These are phyloP conservation scores for Exophiala dermatitidis DNA, from an alignment of 2,329 filamentous ascomycete species.

Conservation along the genomic window DNA sequence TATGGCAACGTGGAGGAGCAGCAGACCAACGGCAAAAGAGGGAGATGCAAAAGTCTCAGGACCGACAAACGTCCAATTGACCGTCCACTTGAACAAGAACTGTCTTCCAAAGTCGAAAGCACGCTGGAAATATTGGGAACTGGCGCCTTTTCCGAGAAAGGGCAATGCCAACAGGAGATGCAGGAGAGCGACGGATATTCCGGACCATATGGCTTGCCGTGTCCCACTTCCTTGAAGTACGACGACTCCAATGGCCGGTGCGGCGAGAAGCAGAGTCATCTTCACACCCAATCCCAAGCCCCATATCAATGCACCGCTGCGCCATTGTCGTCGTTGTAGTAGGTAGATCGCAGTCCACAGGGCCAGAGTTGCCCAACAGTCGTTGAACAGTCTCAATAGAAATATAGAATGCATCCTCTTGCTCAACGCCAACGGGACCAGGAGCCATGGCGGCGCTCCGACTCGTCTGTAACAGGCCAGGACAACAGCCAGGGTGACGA, in stretches of 20 bases:
- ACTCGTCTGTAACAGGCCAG: conserved; percentile 64
- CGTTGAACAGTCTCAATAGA: conserved; percentile 88
- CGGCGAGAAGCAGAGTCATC: conserved; percentile 79
- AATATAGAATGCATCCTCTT: conserved; percentile 94
- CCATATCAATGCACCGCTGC: conserved; percentile 63
- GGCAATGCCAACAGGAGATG: conserved; percentile 51
- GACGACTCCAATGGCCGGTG: conserved; percentile 72
- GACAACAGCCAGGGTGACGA: conserved; percentile 66
- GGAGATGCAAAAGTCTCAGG: conserved; percentile 70
- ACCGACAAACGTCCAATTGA: conserved; percentile 95
- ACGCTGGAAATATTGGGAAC: conserved; percentile 63
- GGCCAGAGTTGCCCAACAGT: conserved; percentile 78
- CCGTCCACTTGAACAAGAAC: conserved; percentile 97
- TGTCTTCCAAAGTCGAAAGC: conserved; percentile 87
- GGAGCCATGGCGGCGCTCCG: conserved; percentile 67
- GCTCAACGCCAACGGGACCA: conserved; percentile 76
- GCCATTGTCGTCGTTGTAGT: conserved; percentile 69
- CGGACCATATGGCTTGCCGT: conserved; percentile 57
- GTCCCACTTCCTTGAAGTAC: conserved; percentile 68
- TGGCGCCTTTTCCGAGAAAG: conserved; percentile 10
- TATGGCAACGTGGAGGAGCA: conserved; percentile 59
- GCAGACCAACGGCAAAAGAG: conserved; percentile 59
- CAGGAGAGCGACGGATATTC: conserved; percentile 65
- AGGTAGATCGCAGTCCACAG: conserved; percentile 74
- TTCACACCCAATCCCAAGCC: conserved; percentile 81